phyloP scores from a whole-genome alignment of 179 eudicot genomes.

The Nepenthes alata region DNA sequence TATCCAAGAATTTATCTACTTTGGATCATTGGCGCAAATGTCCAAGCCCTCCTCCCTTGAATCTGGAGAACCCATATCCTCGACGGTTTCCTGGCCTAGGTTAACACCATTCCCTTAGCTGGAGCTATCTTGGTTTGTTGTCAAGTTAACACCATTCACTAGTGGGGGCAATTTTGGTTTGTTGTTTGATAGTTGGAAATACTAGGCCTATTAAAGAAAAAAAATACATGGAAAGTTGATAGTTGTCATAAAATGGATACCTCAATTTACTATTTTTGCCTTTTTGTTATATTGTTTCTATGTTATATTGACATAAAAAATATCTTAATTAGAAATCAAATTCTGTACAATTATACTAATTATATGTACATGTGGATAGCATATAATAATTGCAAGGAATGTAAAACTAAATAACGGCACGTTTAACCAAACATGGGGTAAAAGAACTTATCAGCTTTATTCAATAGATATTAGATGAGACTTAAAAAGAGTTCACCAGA shows the following conservation, averaged over 20 bases:
- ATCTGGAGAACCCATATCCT: conserved; percentile 16
- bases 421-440: no score
- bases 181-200: neutral
- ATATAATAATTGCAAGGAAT: no score
- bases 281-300: no score
- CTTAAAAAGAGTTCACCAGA: no score
- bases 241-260: neutral
- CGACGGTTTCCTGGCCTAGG: conserved; percentile 25
- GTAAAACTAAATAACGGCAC: no score
- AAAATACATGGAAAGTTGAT: neutral
- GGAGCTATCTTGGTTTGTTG: neutral
- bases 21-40: conserved; percentile 26
- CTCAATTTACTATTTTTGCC: neutral
- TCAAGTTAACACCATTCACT: no score
- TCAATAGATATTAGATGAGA: no score
- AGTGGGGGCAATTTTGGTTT: neutral
- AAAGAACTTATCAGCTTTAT: no score
- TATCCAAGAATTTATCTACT: conserved; percentile 6
- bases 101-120: conserved; percentile 10
- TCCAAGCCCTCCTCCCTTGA: conserved; percentile 27
- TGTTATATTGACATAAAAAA: no score
- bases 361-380: no score
- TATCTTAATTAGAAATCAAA: no score
- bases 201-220: neutral
- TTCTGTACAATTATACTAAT: no score